Evolutionary conservation across 805 yeast species (phyloP), one percentile per base, ranked within the genome.

Genomic region (Wickerhamomyces rabaulensis): DNA sequence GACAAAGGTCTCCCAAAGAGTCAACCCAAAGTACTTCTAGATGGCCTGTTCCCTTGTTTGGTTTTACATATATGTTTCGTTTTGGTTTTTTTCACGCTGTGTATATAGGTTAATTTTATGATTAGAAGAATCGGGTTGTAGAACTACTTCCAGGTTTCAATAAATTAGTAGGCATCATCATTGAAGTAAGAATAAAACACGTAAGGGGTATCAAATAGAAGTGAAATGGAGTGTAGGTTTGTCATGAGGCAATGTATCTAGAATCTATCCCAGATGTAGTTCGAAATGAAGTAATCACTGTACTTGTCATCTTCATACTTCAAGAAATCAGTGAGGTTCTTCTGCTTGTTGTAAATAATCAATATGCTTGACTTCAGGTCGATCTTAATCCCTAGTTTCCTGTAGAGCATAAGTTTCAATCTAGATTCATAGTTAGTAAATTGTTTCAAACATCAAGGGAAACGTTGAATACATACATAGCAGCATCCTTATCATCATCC

Each of bases 1-100:
- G 95, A 90, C 97, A 45, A 89, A 84, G 70, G 64, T 80, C 52
- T 79, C 95, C 9, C 76, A 83, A 65, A 82, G 97, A 71, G 80
- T 77, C 48, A 85, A 87, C 60, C 97, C 97, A 40, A 75, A 58
- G 39, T 48, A 54, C 45, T 60, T 57, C 50, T 57, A 41, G 48
- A 31, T 21, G 23, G 8, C 5, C n/a, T 27, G n/a, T 27, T 7
- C 5, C 13, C 25, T 38, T n/a, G n/a, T n/a, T 37, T 22, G 16
- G 22, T n/a, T 13, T 15, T 27, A 22, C n/a, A 12, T 16, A 20
- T 20, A 20, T 17, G n/a, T 16, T 36, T 17, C 4, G 25, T n/a
- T n/a, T 33, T n/a, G 20, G 16, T 6, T 33, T n/a, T 16, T 7
- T 52, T 47, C 19, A 48, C 48, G 25, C 47, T 47, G 20, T 52